Conservation (phyloP, 345 rosid genomes). For the Raphanus raphanistrum region DNA sequence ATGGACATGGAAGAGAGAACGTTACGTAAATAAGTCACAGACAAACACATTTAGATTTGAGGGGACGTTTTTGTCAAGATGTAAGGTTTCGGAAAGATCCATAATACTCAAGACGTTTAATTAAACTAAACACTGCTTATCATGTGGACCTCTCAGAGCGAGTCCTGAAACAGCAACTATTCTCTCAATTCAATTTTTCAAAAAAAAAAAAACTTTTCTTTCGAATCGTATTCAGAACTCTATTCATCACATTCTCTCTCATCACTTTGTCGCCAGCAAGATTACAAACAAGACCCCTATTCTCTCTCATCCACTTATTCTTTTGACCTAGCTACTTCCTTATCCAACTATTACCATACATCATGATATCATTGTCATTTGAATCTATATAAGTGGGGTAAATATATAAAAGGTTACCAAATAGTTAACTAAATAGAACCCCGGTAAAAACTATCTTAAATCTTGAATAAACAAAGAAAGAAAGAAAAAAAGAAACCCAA, state of each 20-base stretch:
- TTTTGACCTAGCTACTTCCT: constrained; percentile 14
- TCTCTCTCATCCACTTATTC: constrained; percentile 37
- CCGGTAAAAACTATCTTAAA: not conserved
- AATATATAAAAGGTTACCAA: not conserved
- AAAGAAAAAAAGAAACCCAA: not conserved
- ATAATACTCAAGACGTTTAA: constrained; percentile 21
- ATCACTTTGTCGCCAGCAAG: constrained; percentile 1
- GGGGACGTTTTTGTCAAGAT: constrained; percentile 32
- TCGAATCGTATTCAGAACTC: constrained; percentile 15
- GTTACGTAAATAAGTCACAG: constrained; percentile 31
- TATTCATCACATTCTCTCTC: constrained; percentile 32
- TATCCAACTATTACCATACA: constrained; percentile 17
- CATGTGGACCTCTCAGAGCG: constrained; percentile 31
- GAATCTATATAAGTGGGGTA: not conserved
- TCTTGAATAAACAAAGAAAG: not conserved
- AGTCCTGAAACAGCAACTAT: constrained; percentile 38
- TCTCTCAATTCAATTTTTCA: constrained; percentile 6
- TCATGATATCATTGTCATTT: not conserved
- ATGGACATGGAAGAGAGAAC: constrained; percentile 12
- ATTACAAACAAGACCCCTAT: constrained; percentile 26
- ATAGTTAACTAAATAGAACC: not conserved
- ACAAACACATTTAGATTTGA: constrained; percentile 25
- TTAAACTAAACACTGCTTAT: constrained; percentile 16
- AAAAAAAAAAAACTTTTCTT: constrained; percentile 5
- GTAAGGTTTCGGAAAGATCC: constrained; percentile 29